Evolutionary conservation across 1,284 basidiomycete species (phyloP).

Genomic region (Pseudozyma sp.): DNA sequence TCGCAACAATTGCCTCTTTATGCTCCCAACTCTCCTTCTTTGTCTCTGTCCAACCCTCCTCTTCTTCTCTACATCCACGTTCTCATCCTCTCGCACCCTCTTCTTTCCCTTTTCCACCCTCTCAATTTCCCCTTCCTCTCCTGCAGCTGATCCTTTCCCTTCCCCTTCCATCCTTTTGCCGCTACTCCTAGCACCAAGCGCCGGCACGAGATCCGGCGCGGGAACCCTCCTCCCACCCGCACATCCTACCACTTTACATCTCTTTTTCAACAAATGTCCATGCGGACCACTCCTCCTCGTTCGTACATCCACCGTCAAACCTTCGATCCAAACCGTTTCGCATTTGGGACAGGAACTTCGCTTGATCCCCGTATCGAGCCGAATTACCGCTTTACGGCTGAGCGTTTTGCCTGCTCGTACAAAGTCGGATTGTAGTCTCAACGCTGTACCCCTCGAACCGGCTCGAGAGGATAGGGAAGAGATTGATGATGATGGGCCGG

Average conservation of each 20-base stretch:
- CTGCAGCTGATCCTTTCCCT: not conserved
- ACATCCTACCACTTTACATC: constrained; percentile 17
- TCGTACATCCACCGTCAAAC: constrained; percentile 25
- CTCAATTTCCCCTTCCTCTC: no score
- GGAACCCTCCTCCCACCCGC: constrained; percentile 17
- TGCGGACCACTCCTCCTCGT: constrained; percentile 31
- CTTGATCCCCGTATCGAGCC: constrained; percentile 35
- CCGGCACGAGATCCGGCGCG: constrained; percentile 28
- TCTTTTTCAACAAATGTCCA: constrained; percentile 29
- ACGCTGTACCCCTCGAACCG: constrained; percentile 4
- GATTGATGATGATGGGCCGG: not conserved
- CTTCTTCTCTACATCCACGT: no score
- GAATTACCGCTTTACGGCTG: constrained; percentile 38
- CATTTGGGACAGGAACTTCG: constrained; percentile 20
- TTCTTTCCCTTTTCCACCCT: not conserved
- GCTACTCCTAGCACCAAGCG: not conserved
- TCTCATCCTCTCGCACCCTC: not conserved
- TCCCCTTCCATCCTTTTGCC: not conserved
- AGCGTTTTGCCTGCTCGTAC: constrained; percentile 25
- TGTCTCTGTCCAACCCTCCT: constrained; percentile 29
- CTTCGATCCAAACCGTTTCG: constrained; percentile 24
- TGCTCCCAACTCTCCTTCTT: constrained; percentile 13
- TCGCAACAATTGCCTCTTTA: constrained; percentile 19
- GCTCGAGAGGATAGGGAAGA: not conserved
- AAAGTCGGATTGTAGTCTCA: constrained; percentile 21